phyloP scores from a whole-genome alignment of 345 rosid genomes.

The sweet orange (Citrus sinensis) region DVS_A1.0 CM039169.1:2697001-2697500 shows the following conservation, averaged over 20 bases:
- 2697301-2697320: slow-evolving; percentile 78
- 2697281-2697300: slow-evolving; percentile 84
- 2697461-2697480: neutral
- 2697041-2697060: slow-evolving; percentile 84
- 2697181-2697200: slow-evolving; percentile 69
- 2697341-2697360: slow-evolving; percentile 56
- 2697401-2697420: slow-evolving; percentile 23
- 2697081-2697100: slow-evolving; percentile 92
- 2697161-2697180: slow-evolving; percentile 63
- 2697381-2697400: slow-evolving; percentile 26
- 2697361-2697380: slow-evolving; percentile 75
- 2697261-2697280: slow-evolving; percentile 93
- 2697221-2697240: slow-evolving; percentile 83
- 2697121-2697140: slow-evolving; percentile 72
- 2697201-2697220: slow-evolving; percentile 79
- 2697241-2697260: slow-evolving; percentile 93
- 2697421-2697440: slow-evolving; percentile 24
- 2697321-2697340: slow-evolving; percentile 60
- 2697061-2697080: slow-evolving; percentile 92
- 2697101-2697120: slow-evolving; percentile 86
- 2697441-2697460: slow-evolving; percentile 4
- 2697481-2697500: slow-evolving; percentile 14
- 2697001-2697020: slow-evolving; percentile 88
- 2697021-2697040: slow-evolving; percentile 97
- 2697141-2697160: slow-evolving; percentile 81